These are phyloP conservation scores for Cyphellophora attinorum DNA, from an alignment of 2,329 filamentous ascomycete genomes.

Conservation along the genomic window DNA sequence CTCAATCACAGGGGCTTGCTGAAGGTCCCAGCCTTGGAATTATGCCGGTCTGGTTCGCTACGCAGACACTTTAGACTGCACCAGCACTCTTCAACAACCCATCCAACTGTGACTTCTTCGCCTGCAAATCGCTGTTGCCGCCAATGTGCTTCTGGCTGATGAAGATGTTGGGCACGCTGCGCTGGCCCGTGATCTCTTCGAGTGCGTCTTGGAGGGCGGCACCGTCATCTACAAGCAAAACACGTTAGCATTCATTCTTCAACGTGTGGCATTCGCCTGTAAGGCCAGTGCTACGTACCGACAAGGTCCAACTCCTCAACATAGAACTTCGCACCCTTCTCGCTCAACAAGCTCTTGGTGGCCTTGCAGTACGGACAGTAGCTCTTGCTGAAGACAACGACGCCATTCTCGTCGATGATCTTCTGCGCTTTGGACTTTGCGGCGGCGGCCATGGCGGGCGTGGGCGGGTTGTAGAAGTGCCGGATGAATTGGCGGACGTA, in stretches of 20 bases:
- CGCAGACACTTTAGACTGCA: conserved; percentile 54
- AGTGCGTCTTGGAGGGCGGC: conserved; percentile 74
- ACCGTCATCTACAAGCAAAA: conserved; percentile 65
- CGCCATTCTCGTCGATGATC: conserved; percentile 81
- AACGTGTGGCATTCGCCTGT: conserved; percentile 13
- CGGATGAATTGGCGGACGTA: no score
- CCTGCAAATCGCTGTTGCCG: conserved; percentile 83
- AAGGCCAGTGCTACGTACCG: conserved; percentile 52
- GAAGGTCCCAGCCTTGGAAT: no score
- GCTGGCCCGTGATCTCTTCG: conserved; percentile 67
- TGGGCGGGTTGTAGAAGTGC: no score
- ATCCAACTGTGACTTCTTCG: conserved; percentile 54
- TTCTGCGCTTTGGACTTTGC: conserved; percentile 73
- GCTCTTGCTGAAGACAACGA: conserved; percentile 94
- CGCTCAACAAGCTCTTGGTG: conserved; percentile 65
- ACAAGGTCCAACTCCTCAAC: conserved; percentile 77
- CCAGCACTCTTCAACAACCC: conserved; percentile 54
- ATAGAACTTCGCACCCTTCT: conserved; percentile 62
- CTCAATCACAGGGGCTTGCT: no score
- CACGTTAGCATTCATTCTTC: background rate
- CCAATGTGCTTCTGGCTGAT: conserved; percentile 88
- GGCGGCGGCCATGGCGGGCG: conserved; percentile 60
- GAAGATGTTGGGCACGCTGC: conserved; percentile 92
- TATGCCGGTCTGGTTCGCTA: no score
- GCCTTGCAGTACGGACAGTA: conserved; percentile 89